Conservation (phyloP, 2,329 filamentous ascomycete species). For the Pseudomassariella vexata region DNA sequence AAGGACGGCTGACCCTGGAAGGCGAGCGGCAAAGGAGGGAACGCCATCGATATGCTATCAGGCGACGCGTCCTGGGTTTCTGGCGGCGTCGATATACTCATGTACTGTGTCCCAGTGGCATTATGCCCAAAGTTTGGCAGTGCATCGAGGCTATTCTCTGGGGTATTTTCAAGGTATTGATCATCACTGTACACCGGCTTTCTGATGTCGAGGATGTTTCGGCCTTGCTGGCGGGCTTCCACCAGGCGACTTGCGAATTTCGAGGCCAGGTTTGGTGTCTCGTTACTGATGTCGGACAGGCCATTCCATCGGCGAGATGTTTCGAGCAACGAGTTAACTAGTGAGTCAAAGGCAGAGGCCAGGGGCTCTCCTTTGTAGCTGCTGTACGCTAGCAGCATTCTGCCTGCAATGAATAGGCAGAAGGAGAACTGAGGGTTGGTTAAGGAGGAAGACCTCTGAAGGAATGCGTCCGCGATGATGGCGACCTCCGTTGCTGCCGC, state of each 20-base stretch:
- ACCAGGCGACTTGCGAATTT: conserved; percentile 26
- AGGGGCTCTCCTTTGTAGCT: conserved; percentile 24
- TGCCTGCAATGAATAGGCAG: conserved; percentile 38
- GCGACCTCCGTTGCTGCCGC: conserved; percentile 38
- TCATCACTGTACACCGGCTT: conserved; percentile 27
- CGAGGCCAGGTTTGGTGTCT: conserved; percentile 23
- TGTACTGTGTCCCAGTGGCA: too few relatives aligned
- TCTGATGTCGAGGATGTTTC: conserved; percentile 23
- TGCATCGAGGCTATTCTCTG: background rate
- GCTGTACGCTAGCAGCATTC: conserved; percentile 32
- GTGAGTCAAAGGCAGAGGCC: conserved; percentile 22
- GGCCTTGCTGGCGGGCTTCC: conserved; percentile 19
- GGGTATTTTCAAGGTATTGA: background rate
- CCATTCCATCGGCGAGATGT: conserved; percentile 32
- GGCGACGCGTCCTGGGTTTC: conserved; percentile 7
- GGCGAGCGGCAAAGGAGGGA: conserved; percentile 10
- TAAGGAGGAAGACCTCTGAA: conserved; percentile 27
- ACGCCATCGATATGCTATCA: conserved; percentile 11
- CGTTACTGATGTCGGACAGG: conserved; percentile 7
- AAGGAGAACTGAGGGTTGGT: conserved; percentile 36
- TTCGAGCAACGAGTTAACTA: conserved; percentile 26
- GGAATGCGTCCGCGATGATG: conserved; percentile 38
- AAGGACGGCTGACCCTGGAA: conserved; percentile 8
- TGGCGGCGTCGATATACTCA: too few relatives aligned
- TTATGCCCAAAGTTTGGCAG: background rate